These are phyloP conservation scores for Debaryomyces sp. DNA, from an alignment of 1,139 yeast species.

Conservation along the genomic window DNA sequence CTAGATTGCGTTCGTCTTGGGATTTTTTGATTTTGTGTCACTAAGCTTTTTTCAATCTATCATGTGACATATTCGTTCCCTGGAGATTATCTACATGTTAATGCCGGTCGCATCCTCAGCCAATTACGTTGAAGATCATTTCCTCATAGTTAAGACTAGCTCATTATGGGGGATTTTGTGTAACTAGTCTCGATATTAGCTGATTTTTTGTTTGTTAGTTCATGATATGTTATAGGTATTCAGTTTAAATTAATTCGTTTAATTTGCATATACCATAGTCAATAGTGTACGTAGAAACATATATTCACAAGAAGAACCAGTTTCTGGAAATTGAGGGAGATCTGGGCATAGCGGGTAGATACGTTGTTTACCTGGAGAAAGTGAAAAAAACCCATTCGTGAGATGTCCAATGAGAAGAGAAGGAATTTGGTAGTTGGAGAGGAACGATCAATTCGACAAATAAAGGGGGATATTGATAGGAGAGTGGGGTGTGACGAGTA, in stretches of 20 bases:
- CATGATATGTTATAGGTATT: not conserved
- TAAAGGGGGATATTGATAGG: not conserved
- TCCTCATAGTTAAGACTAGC: not conserved
- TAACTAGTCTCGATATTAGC: constrained; percentile 9
- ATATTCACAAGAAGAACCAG: not conserved
- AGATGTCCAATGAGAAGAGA: constrained; percentile 5
- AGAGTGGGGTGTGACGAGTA: not conserved
- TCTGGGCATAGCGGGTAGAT: not conserved
- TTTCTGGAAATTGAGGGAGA: not conserved
- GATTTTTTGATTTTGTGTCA: too few relatives aligned
- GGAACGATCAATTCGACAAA: not conserved
- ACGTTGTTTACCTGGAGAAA: not conserved
- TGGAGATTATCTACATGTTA: not conserved
- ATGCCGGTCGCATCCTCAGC: not conserved
- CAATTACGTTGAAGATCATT: constrained; percentile 8
- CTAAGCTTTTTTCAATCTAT: too few relatives aligned
- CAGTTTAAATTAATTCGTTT: constrained; percentile 1
- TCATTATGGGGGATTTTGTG: constrained; percentile 8
- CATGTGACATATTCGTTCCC: too few relatives aligned
- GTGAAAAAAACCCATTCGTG: not conserved
- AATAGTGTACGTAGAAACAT: not conserved
- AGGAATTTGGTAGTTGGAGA: not conserved
- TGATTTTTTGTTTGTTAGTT: constrained; percentile 8
- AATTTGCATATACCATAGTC: constrained; percentile 1
- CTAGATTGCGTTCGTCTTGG: not conserved